Evolutionary conservation across 768 basidiomycete species (phyloP), one percentile per base, ranked within the genome.

Genomic region (Lentinula boryana): DNA sequence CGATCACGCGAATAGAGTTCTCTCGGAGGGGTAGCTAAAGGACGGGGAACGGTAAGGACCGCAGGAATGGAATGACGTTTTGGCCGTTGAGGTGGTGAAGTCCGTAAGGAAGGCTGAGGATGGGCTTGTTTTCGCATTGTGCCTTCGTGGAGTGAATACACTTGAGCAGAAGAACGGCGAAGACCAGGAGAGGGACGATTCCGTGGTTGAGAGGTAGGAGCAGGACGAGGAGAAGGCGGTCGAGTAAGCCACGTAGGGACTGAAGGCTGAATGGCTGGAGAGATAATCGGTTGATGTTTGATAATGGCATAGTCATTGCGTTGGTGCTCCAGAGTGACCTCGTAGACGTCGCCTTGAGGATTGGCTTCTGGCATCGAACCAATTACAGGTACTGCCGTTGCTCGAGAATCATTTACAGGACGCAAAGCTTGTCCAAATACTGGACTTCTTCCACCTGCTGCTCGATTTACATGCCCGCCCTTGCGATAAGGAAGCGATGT

Each of bases 111-210:
- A 31, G 63, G 58, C 31, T 63, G 64, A n/a, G 58, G 50, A 54
- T 63, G 64, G 18, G 51, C 35, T 43, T 58, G 60, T 38, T 44
- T 46, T 32, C 56, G 63, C 8, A 61, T 56, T 12, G 62, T 54
- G 3, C 61, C 61, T 38, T 63, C 62, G 4, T 35, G 56, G 10
- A 62, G 62, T 2, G 64, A 65, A 55, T 63, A 62, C 2, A 67
- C 23, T 46, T 64, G 66, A 6, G 66, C 68, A 36, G 66, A 66
- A 43, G 56, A 58, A 12, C 65, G 64, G n/a, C 68, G 66, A 32
- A 67, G 58, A 54, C 60, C 60, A 50, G 48, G 32, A 33, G 13
- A 18, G 5, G 62, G 54, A 16, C 58, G 31, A 41, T 36, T 38
- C 4, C n/a, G 64, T 2, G 54, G 49, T 12, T 31, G 27, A 16